Base-by-base conservation (phyloP, 148 eudicot genomes). In the Fagopyrum esculentum region DNA sequence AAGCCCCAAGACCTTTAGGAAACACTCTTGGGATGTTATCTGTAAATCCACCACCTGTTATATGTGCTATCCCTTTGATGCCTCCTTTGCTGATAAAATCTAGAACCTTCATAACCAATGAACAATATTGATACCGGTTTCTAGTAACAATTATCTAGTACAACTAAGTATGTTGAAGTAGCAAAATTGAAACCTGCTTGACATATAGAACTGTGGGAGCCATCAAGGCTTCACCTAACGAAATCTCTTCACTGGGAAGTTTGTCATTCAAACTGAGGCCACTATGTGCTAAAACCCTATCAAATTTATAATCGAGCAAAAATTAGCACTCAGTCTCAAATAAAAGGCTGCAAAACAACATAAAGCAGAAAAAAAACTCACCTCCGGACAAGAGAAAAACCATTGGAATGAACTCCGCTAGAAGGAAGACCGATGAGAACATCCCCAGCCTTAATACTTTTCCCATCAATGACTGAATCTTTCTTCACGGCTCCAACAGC, bases 361-460 rank as follows among this genome's bases (percentile, higher is more conserved):
- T 17, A 9, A 46, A n/a, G 47, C 3, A 29, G 73, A 16, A 16
- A 73, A 73, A 66, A 46, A 40, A 46, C 80, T 44, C 73, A 90
- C 98, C 97, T 91, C 79, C 98, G 81, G 64, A 92, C 96, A 50
- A 92, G 97, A 84, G 98, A 95, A 79, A 95, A 95, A 13, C 98
- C 98, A 81, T 95, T 92, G 35, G 96, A 95, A 73, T 95, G 98
- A 69, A 95, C 96, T 73, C 98, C 98, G 60, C 97, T 90, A 16
- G 98, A 95, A 49, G 97, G 98, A 64, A 95, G 85, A 63, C 98
- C 98, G 73, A 95, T 81, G 45, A 95, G 87, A 45, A 92, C 87
- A 80, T 95, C 98, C 45, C 98, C 98, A 61, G 79, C 92, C 26
- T 49, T 69, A 46, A 95, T 92, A 78, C 81, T 85, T 76, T 92